These are phyloP conservation scores for Cadophora gregata DNA, from an alignment of 2,329 filamentous ascomycete species.

Conservation along the genomic window DNA sequence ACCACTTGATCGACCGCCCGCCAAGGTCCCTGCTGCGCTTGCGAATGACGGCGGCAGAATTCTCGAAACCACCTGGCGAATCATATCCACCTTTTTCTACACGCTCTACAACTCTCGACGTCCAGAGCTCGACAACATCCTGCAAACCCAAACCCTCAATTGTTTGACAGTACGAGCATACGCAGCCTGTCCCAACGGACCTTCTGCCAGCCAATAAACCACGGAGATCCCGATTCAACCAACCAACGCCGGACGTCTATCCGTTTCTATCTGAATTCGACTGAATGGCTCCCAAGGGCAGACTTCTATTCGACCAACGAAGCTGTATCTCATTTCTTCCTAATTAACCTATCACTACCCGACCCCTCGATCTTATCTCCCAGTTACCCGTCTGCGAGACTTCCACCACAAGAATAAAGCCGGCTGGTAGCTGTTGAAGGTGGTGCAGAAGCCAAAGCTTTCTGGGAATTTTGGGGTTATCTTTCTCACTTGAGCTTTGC, in stretches of 20 bases:
- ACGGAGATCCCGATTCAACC: neutral
- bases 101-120: constrained; percentile 20
- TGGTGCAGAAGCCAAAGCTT: neutral
- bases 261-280: constrained; percentile 7
- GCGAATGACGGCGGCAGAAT: constrained; percentile 20
- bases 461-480: constrained; percentile 11
- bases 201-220: neutral
- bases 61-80: constrained; percentile 8
- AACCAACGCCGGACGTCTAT: neutral
- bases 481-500: constrained; percentile 25
- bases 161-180: neutral
- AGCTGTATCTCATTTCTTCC: constrained; percentile 38
- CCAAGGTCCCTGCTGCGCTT: constrained; percentile 5
- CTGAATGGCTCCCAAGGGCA: constrained; percentile 41
- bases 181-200: neutral
- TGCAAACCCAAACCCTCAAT: constrained; percentile 11
- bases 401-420: neutral
- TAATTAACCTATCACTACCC: constrained; percentile 29
- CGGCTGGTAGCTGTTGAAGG: neutral
- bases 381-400: constrained; percentile 12
- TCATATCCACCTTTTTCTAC: constrained; percentile 10
- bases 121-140: constrained; percentile 19
- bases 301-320: constrained; percentile 38
- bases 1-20: neutral
- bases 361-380: constrained; percentile 10